These are phyloP conservation scores for Nakazawaea wyomingensis DNA, from an alignment of 805 yeast species.

Conservation along the genomic window DNA sequence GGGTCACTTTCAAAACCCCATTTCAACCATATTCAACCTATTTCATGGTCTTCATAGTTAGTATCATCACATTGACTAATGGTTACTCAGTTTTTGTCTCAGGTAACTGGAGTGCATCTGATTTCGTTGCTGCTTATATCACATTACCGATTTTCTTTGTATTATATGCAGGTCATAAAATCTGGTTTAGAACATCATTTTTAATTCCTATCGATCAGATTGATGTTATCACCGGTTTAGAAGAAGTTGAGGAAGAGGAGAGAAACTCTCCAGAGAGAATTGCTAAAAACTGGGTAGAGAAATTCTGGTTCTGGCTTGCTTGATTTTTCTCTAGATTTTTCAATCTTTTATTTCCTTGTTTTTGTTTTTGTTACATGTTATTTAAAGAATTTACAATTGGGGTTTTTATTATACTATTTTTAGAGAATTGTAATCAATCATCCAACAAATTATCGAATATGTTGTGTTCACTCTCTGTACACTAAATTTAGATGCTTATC, in stretches of 20 bases:
- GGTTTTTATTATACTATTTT: too few relatives aligned
- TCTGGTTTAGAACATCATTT: constrained; percentile 40
- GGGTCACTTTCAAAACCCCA: constrained; percentile 52
- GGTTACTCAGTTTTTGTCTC: constrained; percentile 66
- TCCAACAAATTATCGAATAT: too few relatives aligned
- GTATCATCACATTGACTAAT: constrained; percentile 58
- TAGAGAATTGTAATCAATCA: too few relatives aligned
- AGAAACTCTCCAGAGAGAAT: constrained; percentile 30
- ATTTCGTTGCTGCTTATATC: constrained; percentile 69
- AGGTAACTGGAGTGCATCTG: constrained; percentile 41
- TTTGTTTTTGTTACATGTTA: too few relatives aligned
- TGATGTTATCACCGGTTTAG: constrained; percentile 58
- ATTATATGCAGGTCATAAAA: constrained; percentile 55
- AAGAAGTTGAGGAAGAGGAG: constrained; percentile 51
- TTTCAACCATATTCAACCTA: constrained; percentile 57
- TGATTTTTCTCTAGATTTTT: constrained; percentile 16
- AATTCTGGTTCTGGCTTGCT: constrained; percentile 46
- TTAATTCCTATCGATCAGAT: constrained; percentile 49
- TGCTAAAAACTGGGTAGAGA: constrained; percentile 37
- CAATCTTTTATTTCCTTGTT: too few relatives aligned
- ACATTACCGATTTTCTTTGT: constrained; percentile 53
- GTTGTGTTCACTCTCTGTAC: too few relatives aligned
- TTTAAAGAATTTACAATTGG: too few relatives aligned
- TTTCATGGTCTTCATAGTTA: constrained; percentile 43
- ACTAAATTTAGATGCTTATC: too few relatives aligned